phyloP scores from a whole-genome alignment of 352 stramenopile genomes.

The Pythium rishiriense region DNA sequence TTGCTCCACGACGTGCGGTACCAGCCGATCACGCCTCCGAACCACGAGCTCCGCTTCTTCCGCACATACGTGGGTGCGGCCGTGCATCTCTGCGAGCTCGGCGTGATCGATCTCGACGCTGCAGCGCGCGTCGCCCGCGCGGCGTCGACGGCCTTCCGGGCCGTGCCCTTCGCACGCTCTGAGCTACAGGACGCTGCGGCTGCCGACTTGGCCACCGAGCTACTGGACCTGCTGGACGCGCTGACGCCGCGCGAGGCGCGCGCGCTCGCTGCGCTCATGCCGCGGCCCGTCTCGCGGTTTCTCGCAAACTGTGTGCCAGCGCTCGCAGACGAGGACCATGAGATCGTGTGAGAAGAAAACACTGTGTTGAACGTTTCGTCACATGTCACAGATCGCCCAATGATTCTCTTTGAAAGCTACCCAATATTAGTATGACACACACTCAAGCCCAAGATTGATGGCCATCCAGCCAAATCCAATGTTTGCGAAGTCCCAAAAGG shows the following conservation, averaged over 20 bases:
- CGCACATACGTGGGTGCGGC: slow-evolving; percentile 76
- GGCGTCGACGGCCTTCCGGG: slow-evolving; percentile 48
- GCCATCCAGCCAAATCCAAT: not conserved
- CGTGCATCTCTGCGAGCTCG: slow-evolving; percentile 50
- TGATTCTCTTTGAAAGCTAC: not conserved
- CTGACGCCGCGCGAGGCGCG: slow-evolving; percentile 14
- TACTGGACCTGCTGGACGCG: slow-evolving; percentile 27
- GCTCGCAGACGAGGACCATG: slow-evolving; percentile 1
- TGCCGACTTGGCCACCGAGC: slow-evolving; percentile 55
- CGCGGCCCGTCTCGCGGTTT: slow-evolving; percentile 7
- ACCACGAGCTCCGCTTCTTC: slow-evolving; percentile 56
- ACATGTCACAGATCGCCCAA: slow-evolving; percentile 1
- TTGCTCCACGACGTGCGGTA: slow-evolving; percentile 79
- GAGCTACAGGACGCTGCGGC: slow-evolving; percentile 56
- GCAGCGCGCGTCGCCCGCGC: slow-evolving; percentile 62
- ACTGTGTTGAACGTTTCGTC: not conserved
- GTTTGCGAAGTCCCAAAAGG: too few species aligned
- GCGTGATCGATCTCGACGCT: slow-evolving; percentile 46
- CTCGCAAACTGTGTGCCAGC: slow-evolving; percentile 1
- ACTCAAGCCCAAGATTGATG: too few species aligned
- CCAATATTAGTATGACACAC: not conserved
- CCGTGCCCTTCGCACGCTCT: slow-evolving; percentile 56
- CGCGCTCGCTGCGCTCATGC: slow-evolving; percentile 12
- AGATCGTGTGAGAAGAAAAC: slow-evolving; percentile 14
- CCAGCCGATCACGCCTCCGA: slow-evolving; percentile 38